Conservation (phyloP, 805 yeast species). For the Yueomyces sinensis region DNA sequence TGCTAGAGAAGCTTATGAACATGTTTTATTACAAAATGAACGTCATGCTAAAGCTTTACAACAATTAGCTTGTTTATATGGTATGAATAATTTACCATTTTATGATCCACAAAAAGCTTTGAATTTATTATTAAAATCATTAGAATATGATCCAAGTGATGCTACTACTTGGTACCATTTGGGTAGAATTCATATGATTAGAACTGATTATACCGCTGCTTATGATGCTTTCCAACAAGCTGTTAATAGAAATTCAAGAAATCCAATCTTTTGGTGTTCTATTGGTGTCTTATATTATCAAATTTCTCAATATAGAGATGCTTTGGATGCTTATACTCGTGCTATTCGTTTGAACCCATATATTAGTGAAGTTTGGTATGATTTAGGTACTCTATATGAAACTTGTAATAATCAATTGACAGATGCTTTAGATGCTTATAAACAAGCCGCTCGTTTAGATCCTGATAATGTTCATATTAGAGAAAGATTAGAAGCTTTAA, state of each 20-base stretch:
- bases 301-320: constrained; percentile 91
- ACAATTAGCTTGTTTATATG: constrained; percentile 89
- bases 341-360: constrained; percentile 94
- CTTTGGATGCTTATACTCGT: constrained; percentile 92
- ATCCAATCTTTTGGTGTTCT: constrained; percentile 96
- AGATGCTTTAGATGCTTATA: constrained; percentile 94
- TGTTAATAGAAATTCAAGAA: constrained; percentile 89
- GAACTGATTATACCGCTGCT: constrained; percentile 89
- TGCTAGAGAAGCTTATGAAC: constrained; percentile 91
- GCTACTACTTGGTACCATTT: constrained; percentile 96
- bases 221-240: constrained; percentile 98
- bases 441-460: constrained; percentile 89
- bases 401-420: constrained; percentile 91
- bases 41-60: constrained; percentile 93
- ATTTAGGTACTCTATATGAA: constrained; percentile 91
- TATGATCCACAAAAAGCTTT: constrained; percentile 77
- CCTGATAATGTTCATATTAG: constrained; percentile 91
- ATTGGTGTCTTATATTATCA: constrained; percentile 94
- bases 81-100: constrained; percentile 44
- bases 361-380: constrained; percentile 97
- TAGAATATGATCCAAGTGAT: constrained; percentile 80
- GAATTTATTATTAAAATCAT: constrained; percentile 67
- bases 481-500: constrained; percentile 78
- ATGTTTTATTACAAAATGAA: constrained; percentile 79
- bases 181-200: constrained; percentile 94